A percentile compares a stretch with the other conserved stretches of the same genome.
phyloP scores from a whole-genome alignment of 495 filamentous ascomycete species.

The Tuber brumale region DNA sequence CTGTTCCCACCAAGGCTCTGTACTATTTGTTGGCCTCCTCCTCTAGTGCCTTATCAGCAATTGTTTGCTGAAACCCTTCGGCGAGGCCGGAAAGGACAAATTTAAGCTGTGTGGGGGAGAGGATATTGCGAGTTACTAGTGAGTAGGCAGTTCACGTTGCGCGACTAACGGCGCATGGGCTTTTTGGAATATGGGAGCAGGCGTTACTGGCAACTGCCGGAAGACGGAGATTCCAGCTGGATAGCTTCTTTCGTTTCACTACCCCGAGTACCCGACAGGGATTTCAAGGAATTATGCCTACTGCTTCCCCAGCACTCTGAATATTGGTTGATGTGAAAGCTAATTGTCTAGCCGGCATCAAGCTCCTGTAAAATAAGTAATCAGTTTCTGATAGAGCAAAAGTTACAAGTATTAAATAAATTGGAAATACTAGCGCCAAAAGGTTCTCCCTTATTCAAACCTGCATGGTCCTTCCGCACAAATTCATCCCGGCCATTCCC shows the following conservation, averaged over 20 bases:
- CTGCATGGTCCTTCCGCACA: not conserved
- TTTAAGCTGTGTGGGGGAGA: not conserved
- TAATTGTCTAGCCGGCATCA: no score
- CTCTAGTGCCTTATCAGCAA: not conserved
- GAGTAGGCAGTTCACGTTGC: not conserved
- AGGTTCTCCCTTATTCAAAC: conserved; percentile 7
- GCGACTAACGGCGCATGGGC: not conserved
- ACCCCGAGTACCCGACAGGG: no score
- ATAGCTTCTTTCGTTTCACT: no score
- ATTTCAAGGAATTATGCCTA: no score
- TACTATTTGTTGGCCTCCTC: not conserved
- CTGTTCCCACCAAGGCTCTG: not conserved
- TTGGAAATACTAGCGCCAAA: not conserved
- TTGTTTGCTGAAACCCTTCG: no score
- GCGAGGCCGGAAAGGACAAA: not conserved
- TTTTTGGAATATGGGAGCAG: not conserved
- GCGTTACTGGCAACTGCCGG: no score
- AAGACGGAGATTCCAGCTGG: no score
- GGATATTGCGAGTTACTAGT: not conserved
- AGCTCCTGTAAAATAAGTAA: no score
- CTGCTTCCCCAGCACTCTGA: no score
- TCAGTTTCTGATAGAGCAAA: no score
- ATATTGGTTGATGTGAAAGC: no score
- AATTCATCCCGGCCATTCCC: not conserved
- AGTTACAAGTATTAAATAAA: no score